Base-by-base conservation (phyloP, 352 stramenopile species). In the Blastocystis hominis region DNA sequence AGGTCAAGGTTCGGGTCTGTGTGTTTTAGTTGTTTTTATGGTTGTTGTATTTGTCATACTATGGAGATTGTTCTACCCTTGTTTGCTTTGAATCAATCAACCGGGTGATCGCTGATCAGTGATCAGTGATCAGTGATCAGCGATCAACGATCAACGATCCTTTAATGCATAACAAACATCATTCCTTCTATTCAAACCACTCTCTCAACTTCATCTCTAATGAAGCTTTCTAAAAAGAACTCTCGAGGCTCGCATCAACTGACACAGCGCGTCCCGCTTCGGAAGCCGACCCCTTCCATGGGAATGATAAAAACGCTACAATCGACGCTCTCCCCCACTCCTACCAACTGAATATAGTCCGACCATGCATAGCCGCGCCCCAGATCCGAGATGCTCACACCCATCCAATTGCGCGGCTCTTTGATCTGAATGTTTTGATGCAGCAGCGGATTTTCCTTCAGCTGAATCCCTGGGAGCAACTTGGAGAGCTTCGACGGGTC, bases 11-110 rank as follows among this genome's bases (percentile, higher is more conserved):
- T 80, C 70, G 9, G 70, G 70, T 9, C 46, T 80, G 30, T 80
- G 70, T 38, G 13, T 80, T 80, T 80, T 80, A 64, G 70, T 80
- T 80, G 44, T 80, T 10, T 80, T 80, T 80, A 80, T 80, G 36
- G 70, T 80, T 24, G 20, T 64, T 80, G 70, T 80, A 24, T 80
- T 80, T 42, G 40, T 80, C 63, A 17, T 80, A n/a, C 70, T 80
- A 13, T 80, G 70, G 70, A 80, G 70, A 36, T 30, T 80, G 36
- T 40, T 80, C 44, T 46, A 80, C 63, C 24, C 13, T 24, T 10
- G 62, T 4, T 80, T 62, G 62, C 38, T 64, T 64, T n/a, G 9
- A 68, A 24, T 34, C 59, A 68, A 10, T 59, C 9, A 66, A 9
- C 13, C 24, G 30, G 30, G 30, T 66, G 15, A 36, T 13, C 24